Percentiles rank a stretch among this genome's conserved stretches.
Evolutionary conservation across 148 eudicot genomes (phyloP).

Genomic region (Chenopodium album): DNA sequence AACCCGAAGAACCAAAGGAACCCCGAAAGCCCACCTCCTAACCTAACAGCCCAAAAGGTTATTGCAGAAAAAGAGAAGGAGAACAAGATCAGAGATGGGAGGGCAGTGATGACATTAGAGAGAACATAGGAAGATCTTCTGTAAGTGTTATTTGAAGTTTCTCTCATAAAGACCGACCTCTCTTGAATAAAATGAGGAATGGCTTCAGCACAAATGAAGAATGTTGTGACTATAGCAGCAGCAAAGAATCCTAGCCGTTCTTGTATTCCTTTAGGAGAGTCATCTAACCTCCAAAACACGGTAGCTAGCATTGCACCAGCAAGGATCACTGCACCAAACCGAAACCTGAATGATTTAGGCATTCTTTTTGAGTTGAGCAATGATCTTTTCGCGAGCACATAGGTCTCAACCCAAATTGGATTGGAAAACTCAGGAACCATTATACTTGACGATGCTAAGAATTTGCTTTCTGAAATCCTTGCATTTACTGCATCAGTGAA

Average conservation of each 20-base stretch:
- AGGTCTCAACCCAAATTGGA: conserved; percentile 20
- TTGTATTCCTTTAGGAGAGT: conserved; percentile 23
- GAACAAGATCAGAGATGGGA: conserved; percentile 26
- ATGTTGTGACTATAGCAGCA: conserved; percentile 26
- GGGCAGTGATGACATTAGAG: conserved; percentile 24
- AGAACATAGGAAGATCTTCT: conserved; percentile 28
- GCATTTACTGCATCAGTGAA: conserved; percentile 14
- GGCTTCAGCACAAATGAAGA: conserved; percentile 34
- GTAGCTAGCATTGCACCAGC: conserved; percentile 23
- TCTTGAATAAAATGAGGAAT: conserved; percentile 34
- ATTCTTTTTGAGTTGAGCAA: conserved; percentile 21
- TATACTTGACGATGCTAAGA: not conserved
- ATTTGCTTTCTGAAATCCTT: conserved; percentile 16
- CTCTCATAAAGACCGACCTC: conserved; percentile 30
- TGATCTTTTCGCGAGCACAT: conserved; percentile 13
- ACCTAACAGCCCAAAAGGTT: conserved; percentile 29
- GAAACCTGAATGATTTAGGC: conserved; percentile 25
- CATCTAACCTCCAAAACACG: conserved; percentile 25
- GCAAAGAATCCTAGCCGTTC: conserved; percentile 32
- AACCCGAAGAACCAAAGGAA: conserved; percentile 32
- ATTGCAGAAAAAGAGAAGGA: conserved; percentile 20
- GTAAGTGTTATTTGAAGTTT: conserved; percentile 29
- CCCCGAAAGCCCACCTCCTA: conserved; percentile 23
- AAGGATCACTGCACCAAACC: conserved; percentile 17
- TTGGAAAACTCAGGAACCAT: conserved; percentile 4